Evolutionary conservation across 2,329 filamentous ascomycete species (phyloP).

Genomic region (Bertia moriformis): DNA sequence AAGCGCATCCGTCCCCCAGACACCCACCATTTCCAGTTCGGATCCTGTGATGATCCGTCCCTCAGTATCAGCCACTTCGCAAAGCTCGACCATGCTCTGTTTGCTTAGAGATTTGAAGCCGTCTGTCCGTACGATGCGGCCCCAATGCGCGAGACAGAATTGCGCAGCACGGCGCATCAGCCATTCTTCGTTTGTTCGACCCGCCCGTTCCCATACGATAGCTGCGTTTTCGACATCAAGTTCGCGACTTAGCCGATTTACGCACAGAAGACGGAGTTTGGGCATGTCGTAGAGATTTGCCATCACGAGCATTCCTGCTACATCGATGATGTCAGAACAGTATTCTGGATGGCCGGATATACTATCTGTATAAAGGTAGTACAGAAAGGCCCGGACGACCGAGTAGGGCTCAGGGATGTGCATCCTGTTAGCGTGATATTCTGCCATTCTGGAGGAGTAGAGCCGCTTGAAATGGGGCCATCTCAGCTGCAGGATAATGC

Average conservation of each 20-base stretch:
- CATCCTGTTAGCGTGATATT: conserved; percentile 94
- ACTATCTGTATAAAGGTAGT: conserved; percentile 92
- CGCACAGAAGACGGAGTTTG: conserved; percentile 75
- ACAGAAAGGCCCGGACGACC: conserved; percentile 85
- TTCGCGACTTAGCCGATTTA: conserved; percentile 78
- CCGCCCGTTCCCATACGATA: conserved; percentile 88
- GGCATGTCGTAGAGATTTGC: conserved; percentile 71
- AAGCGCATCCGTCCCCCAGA: neutral
- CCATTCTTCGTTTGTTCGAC: conserved; percentile 83
- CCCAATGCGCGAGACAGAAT: conserved; percentile 91
- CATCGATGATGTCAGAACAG: conserved; percentile 49
- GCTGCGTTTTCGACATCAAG: conserved; percentile 90
- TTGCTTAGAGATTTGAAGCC: conserved; percentile 74
- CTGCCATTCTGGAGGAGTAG: conserved; percentile 87
- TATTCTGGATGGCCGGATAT: conserved; percentile 43
- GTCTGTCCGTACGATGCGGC: conserved; percentile 75
- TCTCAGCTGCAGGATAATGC: conserved; percentile 80
- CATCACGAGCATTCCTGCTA: conserved; percentile 66
- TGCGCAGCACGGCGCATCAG: conserved; percentile 72
- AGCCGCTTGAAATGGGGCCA: conserved; percentile 94
- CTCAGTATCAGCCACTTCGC: conserved; percentile 83
- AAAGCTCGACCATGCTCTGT: conserved; percentile 72
- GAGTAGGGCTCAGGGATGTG: conserved; percentile 94
- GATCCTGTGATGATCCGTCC: conserved; percentile 82
- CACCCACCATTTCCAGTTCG: conserved; percentile 43